phyloP scores from a whole-genome alignment of 768 basidiomycete genomes.

The Lactifluus rugatus region DNA sequence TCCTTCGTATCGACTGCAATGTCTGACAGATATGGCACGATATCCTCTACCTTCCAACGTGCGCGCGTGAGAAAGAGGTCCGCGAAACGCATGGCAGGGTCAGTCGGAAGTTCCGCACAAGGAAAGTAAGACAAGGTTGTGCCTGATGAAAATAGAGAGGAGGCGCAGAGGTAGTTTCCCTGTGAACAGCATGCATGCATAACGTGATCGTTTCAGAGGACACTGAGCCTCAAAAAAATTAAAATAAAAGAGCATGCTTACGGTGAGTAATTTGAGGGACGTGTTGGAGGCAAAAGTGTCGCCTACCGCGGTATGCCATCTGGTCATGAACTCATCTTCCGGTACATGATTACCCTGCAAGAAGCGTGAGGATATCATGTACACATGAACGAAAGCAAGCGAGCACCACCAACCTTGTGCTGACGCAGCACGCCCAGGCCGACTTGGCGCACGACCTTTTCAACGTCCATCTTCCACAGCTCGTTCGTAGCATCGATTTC shows the following conservation, averaged over 20 bases:
- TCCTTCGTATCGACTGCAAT: slow-evolving; percentile 80
- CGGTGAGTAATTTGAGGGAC: slow-evolving; percentile 58
- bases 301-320: slow-evolving; percentile 70
- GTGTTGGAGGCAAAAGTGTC: slow-evolving; percentile 62
- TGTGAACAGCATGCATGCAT: slow-evolving; percentile 25
- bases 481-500: slow-evolving; percentile 29
- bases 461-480: slow-evolving; percentile 58
- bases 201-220: neutral
- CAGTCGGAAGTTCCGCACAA: slow-evolving; percentile 57
- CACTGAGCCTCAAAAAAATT: neutral
- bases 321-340: slow-evolving; percentile 44
- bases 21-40: slow-evolving; percentile 71
- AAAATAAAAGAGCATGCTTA: slow-evolving; percentile 28
- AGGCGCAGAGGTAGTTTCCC: slow-evolving; percentile 63
- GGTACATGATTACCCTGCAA: slow-evolving; percentile 49
- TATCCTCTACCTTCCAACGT: slow-evolving; percentile 72
- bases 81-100: slow-evolving; percentile 71
- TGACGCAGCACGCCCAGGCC: slow-evolving; percentile 65
- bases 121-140: slow-evolving; percentile 63
- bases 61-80: slow-evolving; percentile 79
- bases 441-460: slow-evolving; percentile 57
- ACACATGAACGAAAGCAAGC: neutral
- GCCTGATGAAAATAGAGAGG: slow-evolving; percentile 29
- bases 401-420: slow-evolving; percentile 36
- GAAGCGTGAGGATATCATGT: neutral